Conservation (phyloP, 2,329 filamentous ascomycete genomes). For the Fusarium cyanostomum region DNA sequence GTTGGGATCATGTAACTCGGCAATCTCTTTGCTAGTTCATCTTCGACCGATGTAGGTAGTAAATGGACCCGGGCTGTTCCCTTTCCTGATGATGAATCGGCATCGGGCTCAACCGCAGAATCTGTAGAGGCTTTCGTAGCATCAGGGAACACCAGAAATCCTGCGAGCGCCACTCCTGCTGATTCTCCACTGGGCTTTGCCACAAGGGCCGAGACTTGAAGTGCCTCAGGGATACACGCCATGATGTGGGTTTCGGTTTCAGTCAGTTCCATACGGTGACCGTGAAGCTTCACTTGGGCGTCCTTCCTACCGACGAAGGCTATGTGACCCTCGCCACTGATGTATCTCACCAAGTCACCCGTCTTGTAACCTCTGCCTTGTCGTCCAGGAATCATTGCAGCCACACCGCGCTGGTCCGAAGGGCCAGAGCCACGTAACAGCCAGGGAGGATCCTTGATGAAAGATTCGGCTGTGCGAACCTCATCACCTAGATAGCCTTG, state of each 20-base stretch:
- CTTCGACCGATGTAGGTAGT: not conserved
- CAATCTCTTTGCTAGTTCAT: conserved; percentile 3
- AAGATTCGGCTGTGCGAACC: conserved; percentile 39
- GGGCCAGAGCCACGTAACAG: conserved; percentile 13
- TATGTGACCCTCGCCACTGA: conserved; percentile 48
- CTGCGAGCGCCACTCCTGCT: not conserved
- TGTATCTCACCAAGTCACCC: conserved; percentile 38
- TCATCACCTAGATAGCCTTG: conserved; percentile 38
- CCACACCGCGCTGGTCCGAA: not conserved
- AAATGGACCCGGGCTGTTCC: not conserved
- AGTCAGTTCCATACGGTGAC: conserved; percentile 59
- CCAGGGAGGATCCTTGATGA: conserved; percentile 44
- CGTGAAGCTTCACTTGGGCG: conserved; percentile 64
- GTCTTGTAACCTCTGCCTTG: conserved; percentile 22
- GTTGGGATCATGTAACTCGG: conserved; percentile 34
- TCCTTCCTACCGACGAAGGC: conserved; percentile 61
- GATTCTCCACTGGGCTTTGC: not conserved
- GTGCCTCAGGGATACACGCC: not conserved
- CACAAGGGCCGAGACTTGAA: not conserved
- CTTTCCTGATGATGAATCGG: not conserved
- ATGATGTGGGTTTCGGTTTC: conserved; percentile 22
- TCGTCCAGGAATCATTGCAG: conserved; percentile 18
- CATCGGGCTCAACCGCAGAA: not conserved
- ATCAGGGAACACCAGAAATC: not conserved
- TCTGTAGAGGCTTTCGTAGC: not conserved